These are phyloP conservation scores for Syncephalastrum contaminatum DNA, from an alignment of 371 early-diverging fungal genomes.

Conservation along the genomic window DNA sequence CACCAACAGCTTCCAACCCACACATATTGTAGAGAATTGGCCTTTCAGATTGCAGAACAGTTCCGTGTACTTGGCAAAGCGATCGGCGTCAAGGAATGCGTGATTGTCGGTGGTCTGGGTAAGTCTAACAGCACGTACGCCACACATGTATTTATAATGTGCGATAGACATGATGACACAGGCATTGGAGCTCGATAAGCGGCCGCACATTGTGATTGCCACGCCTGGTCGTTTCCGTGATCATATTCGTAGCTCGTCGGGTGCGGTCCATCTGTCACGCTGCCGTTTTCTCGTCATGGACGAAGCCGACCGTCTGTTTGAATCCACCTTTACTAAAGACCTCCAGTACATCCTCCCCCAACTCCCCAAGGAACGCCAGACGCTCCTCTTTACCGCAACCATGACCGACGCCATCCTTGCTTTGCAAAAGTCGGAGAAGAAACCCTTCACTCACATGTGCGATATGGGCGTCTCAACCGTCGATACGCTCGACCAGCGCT, in stretches of 20 bases:
- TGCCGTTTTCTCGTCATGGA: constrained; percentile 86
- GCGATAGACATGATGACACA: constrained; percentile 89
- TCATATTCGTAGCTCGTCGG: constrained; percentile 79
- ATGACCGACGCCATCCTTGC: constrained; percentile 84
- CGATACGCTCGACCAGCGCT: constrained; percentile 84
- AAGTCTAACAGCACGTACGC: constrained; percentile 11
- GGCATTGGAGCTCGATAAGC: constrained; percentile 79
- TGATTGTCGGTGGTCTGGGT: constrained; percentile 96
- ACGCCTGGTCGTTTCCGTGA: constrained; percentile 98
- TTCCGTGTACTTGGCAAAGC: constrained; percentile 90
- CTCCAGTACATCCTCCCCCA: constrained; percentile 75
- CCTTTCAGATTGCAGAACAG: constrained; percentile 96
- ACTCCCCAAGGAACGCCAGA: constrained; percentile 85
- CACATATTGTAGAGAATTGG: constrained; percentile 76
- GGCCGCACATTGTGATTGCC: constrained; percentile 96
- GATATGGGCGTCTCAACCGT: constrained; percentile 81
- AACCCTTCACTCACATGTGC: constrained; percentile 84
- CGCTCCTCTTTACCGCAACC: constrained; percentile 96
- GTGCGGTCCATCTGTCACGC: constrained; percentile 61
- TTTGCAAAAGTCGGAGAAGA: constrained; percentile 45
- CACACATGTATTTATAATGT: neutral
- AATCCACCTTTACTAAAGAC: constrained; percentile 82
- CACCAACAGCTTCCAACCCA: neutral
- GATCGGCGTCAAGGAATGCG: constrained; percentile 81
- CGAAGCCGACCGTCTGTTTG: constrained; percentile 96